These are phyloP conservation scores for Amanita thiersii DNA, from an alignment of 768 basidiomycete genomes.

Conservation along the genomic window DNA sequence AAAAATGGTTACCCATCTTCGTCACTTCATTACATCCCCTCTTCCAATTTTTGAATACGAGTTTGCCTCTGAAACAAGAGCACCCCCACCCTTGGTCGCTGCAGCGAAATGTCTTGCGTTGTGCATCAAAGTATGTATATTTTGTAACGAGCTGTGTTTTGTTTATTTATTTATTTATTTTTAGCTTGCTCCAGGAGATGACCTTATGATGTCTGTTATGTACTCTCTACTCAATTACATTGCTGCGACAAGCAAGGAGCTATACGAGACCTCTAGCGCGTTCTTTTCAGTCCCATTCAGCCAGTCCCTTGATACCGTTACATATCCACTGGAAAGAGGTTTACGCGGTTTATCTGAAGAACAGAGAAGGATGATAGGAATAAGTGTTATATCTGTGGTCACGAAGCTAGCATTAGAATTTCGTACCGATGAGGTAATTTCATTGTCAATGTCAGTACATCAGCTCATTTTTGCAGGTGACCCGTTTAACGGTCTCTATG, in stretches of 20 bases:
- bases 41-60: conserved; percentile 84
- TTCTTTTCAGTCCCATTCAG: neutral
- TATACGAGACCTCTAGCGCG: conserved; percentile 38
- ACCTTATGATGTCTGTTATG: conserved; percentile 90
- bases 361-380: conserved; percentile 75
- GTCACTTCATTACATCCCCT: conserved; percentile 84
- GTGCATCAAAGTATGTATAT: conserved; percentile 67
- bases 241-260: conserved; percentile 74
- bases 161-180: conserved; percentile 7
- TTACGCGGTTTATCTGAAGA: conserved; percentile 71
- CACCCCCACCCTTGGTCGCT: conserved; percentile 72
- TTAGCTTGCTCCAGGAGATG: conserved; percentile 79
- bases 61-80: conserved; percentile 63
- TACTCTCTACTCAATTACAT: conserved; percentile 94
- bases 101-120: conserved; percentile 87
- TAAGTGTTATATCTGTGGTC: conserved; percentile 88
- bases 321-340: conserved; percentile 55
- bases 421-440: conserved; percentile 65
- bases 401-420: conserved; percentile 86
- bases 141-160: neutral
- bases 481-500: conserved; percentile 87
- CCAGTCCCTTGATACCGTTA: neutral
- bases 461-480: conserved; percentile 42
- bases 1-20: conserved; percentile 67
- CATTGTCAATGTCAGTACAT: neutral